phyloP scores from a whole-genome alignment of 169 alveolate species.

The Plasmodium gonderi region DNA sequence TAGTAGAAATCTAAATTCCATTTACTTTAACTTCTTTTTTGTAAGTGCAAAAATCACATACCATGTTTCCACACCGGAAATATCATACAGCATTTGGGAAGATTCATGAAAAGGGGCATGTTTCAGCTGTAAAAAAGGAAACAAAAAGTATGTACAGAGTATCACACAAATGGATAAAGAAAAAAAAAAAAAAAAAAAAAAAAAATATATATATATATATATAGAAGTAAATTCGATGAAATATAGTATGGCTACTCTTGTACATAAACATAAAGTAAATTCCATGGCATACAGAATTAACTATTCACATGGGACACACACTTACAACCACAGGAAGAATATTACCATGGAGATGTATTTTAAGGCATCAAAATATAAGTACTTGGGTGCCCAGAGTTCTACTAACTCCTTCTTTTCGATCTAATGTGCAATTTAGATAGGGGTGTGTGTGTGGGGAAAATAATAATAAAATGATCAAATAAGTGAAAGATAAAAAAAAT shows the following conservation, averaged over 20 bases:
- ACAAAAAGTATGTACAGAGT: background rate
- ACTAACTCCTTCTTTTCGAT: slow-evolving; percentile 45
- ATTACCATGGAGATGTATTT: slow-evolving; percentile 59
- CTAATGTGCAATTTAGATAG: slow-evolving; percentile 1
- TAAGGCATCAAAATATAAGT: slow-evolving; percentile 52
- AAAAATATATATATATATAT: background rate
- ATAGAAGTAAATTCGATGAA: background rate
- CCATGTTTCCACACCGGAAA: slow-evolving; percentile 89
- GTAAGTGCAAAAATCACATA: too few relatives aligned
- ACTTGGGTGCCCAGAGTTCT: slow-evolving; percentile 67
- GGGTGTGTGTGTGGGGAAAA: background rate
- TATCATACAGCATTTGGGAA: slow-evolving; percentile 94
- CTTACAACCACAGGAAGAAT: background rate
- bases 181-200: too few relatives aligned
- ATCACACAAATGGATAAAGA: background rate
- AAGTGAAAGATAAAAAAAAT: background rate
- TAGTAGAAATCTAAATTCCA: too few relatives aligned
- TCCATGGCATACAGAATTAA: background rate
- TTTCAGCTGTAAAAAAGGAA: slow-evolving; percentile 20
- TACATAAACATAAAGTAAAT: background rate
- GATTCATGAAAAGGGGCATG: slow-evolving; percentile 87
- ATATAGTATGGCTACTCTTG: background rate
- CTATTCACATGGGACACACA: background rate
- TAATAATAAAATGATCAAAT: background rate
- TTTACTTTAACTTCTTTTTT: too few relatives aligned